Evolutionary conservation across 2,329 filamentous ascomycete species (phyloP), one percentile per base, ranked within the genome.

Genomic region (Xylariomycetidae sp.): DNA sequence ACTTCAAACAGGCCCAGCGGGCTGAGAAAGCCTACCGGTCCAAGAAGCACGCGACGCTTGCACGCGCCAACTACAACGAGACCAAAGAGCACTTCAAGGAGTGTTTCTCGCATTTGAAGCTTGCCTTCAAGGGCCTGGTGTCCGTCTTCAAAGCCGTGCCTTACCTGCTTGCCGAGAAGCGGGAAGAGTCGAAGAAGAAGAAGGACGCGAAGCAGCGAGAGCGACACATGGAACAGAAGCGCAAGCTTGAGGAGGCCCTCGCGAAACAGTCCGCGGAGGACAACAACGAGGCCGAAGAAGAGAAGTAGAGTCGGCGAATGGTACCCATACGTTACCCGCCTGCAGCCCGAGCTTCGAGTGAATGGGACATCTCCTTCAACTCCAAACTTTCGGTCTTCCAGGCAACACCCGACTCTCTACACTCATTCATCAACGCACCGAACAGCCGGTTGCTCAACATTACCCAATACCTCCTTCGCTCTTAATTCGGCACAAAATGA

Each of bases 1-100:
- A 58, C 22, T 55, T 58, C 34, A 48, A 55, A 29, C 51, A 56
- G 29, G 63, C 64, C 4, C 52, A 57, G 38, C 53, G 53, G 14
- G 60, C 62, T 32, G 63, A 67, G 52, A 52, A 53, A 24, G 47
- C 54, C 31, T 68, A 66, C 54, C 53, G 52, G 25, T 52, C 60
- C 18, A 55, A 50, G 35, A 67, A 66, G 55, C 59, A 62, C 4
- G 54, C 61, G 10, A 45, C 59, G 16, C 44, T 52, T 9, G 63
- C 61, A 13, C 61, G 62, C 9, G 44, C 53, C 28, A 53, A 61
- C 48, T 56, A 52, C 38, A 40, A 47, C 29, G 56, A 64, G 24
- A 59, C 64, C 27, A 58, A 53, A 44, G 46, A 42, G 15, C 63
- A 68, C 47, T 61, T 62, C 35, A 33, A 43, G 23, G 52, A 62